Conservation (phyloP, 345 rosid genomes). For the Nephelium lappaceum region DNA sequence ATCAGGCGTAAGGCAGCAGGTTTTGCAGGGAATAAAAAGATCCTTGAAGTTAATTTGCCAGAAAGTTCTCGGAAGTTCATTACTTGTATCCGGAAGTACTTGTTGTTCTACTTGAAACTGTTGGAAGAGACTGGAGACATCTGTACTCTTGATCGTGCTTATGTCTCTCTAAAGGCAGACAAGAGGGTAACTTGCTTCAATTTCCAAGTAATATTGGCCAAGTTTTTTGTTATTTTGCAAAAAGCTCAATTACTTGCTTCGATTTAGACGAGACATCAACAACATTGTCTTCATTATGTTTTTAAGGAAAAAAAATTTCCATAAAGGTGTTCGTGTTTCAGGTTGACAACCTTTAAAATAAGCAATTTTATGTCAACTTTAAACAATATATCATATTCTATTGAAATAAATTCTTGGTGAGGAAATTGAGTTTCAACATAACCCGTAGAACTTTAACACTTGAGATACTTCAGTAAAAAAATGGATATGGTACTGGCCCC, state of each 20-base stretch:
- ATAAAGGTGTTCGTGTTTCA: constrained; percentile 8
- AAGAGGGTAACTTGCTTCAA: constrained; percentile 71
- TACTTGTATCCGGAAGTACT: constrained; percentile 89
- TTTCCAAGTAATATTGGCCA: constrained; percentile 10
- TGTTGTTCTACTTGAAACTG: constrained; percentile 81
- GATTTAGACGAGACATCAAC: not conserved
- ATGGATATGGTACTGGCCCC: not conserved
- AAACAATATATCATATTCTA: not conserved
- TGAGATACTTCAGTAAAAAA: not conserved
- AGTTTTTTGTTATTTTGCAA: not conserved
- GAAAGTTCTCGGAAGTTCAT: constrained; percentile 98
- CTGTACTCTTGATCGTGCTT: constrained; percentile 84
- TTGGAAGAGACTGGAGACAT: constrained; percentile 89
- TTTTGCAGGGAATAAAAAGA: constrained; percentile 76
- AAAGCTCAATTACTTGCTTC: constrained; percentile 11
- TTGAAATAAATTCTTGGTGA: not conserved
- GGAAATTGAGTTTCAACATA: not conserved
- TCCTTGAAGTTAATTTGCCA: constrained; percentile 88
- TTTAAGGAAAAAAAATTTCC: not conserved
- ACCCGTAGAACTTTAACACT: not conserved
- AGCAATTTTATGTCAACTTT: not conserved
- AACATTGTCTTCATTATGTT: constrained; percentile 3
- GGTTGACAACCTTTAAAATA: not conserved
- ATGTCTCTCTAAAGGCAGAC: constrained; percentile 80
- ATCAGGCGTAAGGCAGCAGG: constrained; percentile 86